Conservation (phyloP, 352 stramenopile species). For the Thalassiosira mediterranea region DNA sequence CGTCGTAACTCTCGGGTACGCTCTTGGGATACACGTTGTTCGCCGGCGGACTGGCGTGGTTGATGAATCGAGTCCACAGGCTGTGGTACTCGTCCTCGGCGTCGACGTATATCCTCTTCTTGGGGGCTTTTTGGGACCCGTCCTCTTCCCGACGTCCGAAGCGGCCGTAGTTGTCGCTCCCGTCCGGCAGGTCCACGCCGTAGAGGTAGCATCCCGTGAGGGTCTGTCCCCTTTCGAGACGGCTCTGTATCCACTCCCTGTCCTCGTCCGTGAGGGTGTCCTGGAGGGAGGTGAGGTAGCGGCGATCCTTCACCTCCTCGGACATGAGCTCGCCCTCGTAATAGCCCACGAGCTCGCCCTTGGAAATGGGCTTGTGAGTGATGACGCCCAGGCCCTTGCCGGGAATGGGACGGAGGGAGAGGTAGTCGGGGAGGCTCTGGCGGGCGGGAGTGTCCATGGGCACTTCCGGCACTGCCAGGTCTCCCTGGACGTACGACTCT, state of each 20-base stretch:
- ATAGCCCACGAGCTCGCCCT: slow-evolving; percentile 51
- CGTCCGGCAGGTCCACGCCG: slow-evolving; percentile 32
- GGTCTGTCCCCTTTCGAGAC: slow-evolving; percentile 51
- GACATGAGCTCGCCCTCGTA: slow-evolving; percentile 64
- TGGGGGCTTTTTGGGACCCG: too few relatives aligned
- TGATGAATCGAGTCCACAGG: slow-evolving; percentile 68
- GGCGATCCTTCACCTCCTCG: slow-evolving; percentile 58
- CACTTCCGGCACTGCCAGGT: too few relatives aligned
- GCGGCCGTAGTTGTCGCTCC: slow-evolving; percentile 11
- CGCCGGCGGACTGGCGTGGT: slow-evolving; percentile 52
- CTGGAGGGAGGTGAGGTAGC: slow-evolving; percentile 48
- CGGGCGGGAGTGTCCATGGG: slow-evolving; percentile 57
- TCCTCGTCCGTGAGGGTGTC: slow-evolving; percentile 49
- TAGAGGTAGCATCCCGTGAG: slow-evolving; percentile 65
- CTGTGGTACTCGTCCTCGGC: slow-evolving; percentile 61
- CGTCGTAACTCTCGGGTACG: slow-evolving; percentile 49
- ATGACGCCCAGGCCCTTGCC: slow-evolving; percentile 68
- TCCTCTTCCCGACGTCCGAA: too few relatives aligned
- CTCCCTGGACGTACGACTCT: too few relatives aligned
- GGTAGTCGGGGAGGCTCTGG: slow-evolving; percentile 44
- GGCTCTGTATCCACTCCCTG: slow-evolving; percentile 49
- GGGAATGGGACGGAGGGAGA: slow-evolving; percentile 40
- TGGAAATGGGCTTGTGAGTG: slow-evolving; percentile 36
- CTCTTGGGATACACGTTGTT: slow-evolving; percentile 56
- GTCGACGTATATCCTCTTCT: slow-evolving; percentile 57